A percentile compares a stretch with the other conserved stretches of the same genome.
These are phyloP conservation scores for Xylariomycetidae sp. DNA, from an alignment of 2,329 filamentous ascomycete genomes.

Conservation along the genomic window DNA sequence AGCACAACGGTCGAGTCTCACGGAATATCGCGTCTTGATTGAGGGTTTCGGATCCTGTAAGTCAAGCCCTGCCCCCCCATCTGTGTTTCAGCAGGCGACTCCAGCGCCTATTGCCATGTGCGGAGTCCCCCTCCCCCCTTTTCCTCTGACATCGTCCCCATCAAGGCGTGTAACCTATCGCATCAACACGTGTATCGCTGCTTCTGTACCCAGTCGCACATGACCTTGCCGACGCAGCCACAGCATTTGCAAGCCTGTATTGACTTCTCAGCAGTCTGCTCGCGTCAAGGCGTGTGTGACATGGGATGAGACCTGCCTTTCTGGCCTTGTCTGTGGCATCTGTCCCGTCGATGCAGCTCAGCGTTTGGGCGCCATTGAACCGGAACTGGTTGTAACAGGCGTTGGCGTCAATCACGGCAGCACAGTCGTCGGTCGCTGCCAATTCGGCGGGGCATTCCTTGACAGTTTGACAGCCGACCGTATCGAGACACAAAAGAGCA, in stretches of 20 bases:
- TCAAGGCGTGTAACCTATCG: too few relatives aligned
- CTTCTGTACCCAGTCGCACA: constrained; percentile 31
- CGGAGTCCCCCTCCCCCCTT: too few relatives aligned
- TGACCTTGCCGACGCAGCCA: constrained; percentile 26
- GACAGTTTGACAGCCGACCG: constrained; percentile 18
- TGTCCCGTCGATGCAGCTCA: constrained; percentile 30
- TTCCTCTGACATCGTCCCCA: too few relatives aligned
- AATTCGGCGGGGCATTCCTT: constrained; percentile 29
- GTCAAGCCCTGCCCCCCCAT: too few relatives aligned
- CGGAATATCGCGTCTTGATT: too few relatives aligned
- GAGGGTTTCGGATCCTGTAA: too few relatives aligned
- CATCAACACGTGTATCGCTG: constrained; percentile 20
- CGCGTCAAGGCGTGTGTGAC: not conserved
- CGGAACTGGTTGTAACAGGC: constrained; percentile 36
- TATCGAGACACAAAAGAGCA: constrained; percentile 15
- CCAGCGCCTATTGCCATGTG: too few relatives aligned
- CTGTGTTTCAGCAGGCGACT: too few relatives aligned
- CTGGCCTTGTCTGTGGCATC: constrained; percentile 25
- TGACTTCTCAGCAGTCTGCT: not conserved
- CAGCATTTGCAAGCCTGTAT: constrained; percentile 34
- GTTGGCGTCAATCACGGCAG: constrained; percentile 32
- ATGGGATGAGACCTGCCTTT: too few relatives aligned
- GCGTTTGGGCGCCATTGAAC: constrained; percentile 27
- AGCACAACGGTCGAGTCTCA: too few relatives aligned
- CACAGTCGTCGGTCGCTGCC: constrained; percentile 30